A percentile compares a stretch with the other conserved stretches of the same genome.
Conservation (phyloP, 148 eudicot genomes). For the Euryodendron excelsum region DNA sequence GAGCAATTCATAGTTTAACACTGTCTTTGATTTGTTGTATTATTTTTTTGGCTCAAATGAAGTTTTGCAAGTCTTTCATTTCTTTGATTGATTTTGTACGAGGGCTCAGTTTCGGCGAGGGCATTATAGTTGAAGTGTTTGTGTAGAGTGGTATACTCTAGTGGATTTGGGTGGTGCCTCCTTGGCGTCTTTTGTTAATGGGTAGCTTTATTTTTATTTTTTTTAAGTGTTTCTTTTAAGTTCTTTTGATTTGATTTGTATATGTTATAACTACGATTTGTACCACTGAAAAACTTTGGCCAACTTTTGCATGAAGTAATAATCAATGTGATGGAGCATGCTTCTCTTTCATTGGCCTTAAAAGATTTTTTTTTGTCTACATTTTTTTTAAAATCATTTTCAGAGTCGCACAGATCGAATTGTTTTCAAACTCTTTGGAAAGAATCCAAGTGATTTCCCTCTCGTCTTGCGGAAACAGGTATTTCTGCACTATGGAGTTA, state of each 20-base stretch:
- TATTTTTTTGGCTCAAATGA: no score
- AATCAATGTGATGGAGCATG: not conserved
- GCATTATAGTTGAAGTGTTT: no score
- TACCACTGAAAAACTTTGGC: not conserved
- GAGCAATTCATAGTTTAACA: no score
- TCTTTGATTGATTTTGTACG: no score
- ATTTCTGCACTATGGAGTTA: not conserved
- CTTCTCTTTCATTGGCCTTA: not conserved
- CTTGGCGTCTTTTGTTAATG: not conserved
- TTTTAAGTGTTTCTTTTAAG: no score
- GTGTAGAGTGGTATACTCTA: no score
- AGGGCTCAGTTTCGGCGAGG: no score
- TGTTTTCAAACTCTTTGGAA: constrained; percentile 84
- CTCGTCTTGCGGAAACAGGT: constrained; percentile 68
- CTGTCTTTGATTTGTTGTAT: no score
- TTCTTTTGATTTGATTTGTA: no score
- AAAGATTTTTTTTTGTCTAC: no score
- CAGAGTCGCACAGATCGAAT: constrained; percentile 88
- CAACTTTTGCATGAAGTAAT: not conserved
- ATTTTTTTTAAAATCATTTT: constrained; percentile 5
- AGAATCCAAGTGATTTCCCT: constrained; percentile 83
- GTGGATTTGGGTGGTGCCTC: not conserved
- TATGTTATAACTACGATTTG: not conserved
- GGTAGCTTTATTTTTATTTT: no score
- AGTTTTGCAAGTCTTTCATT: no score